phyloP scores from a whole-genome alignment of 805 yeast species.

The Candida dajiaensis region DNA sequence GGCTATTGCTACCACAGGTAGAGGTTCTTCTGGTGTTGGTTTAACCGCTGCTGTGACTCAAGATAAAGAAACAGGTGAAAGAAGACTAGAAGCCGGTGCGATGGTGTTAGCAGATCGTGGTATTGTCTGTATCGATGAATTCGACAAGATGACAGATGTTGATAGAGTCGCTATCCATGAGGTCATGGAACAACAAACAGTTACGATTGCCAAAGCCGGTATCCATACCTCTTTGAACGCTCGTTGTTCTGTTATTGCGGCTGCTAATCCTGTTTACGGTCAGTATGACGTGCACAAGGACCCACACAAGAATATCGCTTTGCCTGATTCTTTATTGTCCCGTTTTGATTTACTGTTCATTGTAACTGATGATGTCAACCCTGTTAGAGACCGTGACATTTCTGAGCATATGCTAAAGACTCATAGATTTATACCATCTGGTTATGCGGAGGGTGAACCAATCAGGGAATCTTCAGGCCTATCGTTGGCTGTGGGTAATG shows the following conservation, averaged over 20 bases:
- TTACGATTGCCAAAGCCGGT: constrained; percentile 96
- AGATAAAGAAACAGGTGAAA: constrained; percentile 95
- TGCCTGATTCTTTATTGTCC: constrained; percentile 92
- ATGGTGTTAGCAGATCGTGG: constrained; percentile 98
- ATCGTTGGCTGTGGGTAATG: constrained; percentile 77
- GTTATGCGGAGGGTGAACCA: constrained; percentile 89
- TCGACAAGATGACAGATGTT: constrained; percentile 94
- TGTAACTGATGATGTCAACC: constrained; percentile 92
- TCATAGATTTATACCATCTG: constrained; percentile 85
- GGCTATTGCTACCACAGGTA: constrained; percentile 97
- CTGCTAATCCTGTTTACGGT: constrained; percentile 96
- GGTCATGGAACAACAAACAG: constrained; percentile 99
- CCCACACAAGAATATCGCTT: constrained; percentile 93
- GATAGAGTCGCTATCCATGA: constrained; percentile 98
- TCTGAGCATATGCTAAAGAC: constrained; percentile 93
- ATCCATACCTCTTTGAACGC: constrained; percentile 95
- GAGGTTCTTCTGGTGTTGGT: constrained; percentile 99
- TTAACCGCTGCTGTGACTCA: constrained; percentile 96
- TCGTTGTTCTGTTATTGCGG: constrained; percentile 94
- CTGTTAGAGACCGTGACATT: constrained; percentile 74
- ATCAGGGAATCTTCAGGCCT: constrained; percentile 70
- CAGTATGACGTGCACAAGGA: constrained; percentile 94
- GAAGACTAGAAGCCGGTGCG: constrained; percentile 97
- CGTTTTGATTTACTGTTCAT: constrained; percentile 95
- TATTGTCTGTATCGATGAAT: constrained; percentile 96